Percentiles rank a stretch among this genome's conserved stretches.
Conservation (phyloP, 805 yeast species). For the Candida michaelii region DNA sequence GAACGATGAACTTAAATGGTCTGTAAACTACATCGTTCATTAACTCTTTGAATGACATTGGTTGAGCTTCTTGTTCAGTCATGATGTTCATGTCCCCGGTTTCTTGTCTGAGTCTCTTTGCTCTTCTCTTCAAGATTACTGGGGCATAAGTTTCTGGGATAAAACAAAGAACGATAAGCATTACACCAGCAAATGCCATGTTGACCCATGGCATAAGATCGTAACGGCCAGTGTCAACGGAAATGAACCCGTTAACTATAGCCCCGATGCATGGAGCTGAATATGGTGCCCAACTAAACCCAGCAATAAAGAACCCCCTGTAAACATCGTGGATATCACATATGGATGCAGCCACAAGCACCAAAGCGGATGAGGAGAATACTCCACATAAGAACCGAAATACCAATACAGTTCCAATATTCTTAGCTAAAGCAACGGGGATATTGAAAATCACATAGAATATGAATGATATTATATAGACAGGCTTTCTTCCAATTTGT, state of each 20-base stretch:
- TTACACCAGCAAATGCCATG: conserved; percentile 85
- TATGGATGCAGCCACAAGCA: conserved; percentile 87
- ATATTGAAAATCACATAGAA: conserved; percentile 78
- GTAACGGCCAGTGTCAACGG: conserved; percentile 64
- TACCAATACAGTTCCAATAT: conserved; percentile 75
- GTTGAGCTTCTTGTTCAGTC: conserved; percentile 91
- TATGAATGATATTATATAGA: conserved; percentile 72
- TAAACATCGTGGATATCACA: conserved; percentile 84
- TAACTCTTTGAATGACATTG: conserved; percentile 66
- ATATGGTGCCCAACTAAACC: conserved; percentile 89
- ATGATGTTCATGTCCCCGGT: conserved; percentile 82
- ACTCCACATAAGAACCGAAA: conserved; percentile 89
- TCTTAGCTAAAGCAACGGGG: conserved; percentile 83
- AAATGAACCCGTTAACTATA: conserved; percentile 81
- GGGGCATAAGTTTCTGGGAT: conserved; percentile 95
- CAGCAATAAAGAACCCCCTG: conserved; percentile 87
- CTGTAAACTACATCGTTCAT: conserved; percentile 70
- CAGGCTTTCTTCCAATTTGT: conserved; percentile 81
- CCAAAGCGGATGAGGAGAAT: conserved; percentile 77
- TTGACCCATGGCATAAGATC: conserved; percentile 86
- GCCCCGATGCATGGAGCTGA: conserved; percentile 93
- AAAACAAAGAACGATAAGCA: conserved; percentile 63
- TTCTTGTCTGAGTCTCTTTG: conserved; percentile 65
- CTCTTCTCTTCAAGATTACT: conserved; percentile 66
- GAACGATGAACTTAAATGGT: conserved; percentile 72